Conservation (phyloP, 306 rosid genomes). For the Glycine soja region DNA sequence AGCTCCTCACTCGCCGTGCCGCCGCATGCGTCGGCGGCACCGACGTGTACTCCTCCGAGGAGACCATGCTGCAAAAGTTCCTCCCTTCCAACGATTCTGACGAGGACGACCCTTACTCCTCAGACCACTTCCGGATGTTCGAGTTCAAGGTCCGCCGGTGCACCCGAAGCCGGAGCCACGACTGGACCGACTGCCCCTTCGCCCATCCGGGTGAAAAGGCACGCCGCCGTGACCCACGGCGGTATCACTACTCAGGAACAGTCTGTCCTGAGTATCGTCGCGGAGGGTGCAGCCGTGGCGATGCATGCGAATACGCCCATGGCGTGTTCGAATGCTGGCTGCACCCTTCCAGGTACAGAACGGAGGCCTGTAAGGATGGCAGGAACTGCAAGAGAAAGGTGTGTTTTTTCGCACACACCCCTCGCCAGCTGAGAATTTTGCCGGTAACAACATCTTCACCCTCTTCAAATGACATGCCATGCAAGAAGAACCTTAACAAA, state of each 20-base stretch:
- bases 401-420: constrained; percentile 93
- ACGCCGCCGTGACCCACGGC: constrained; percentile 81
- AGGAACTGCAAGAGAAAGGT: constrained; percentile 83
- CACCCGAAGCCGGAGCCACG: constrained; percentile 93
- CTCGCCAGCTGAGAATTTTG: constrained; percentile 78
- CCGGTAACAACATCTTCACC: constrained; percentile 42
- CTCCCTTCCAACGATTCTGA: constrained; percentile 64
- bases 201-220: constrained; percentile 94
- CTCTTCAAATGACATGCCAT: constrained; percentile 48
- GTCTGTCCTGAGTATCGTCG: constrained; percentile 87
- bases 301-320: constrained; percentile 77
- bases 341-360: constrained; percentile 92
- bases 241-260: constrained; percentile 72
- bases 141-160: constrained; percentile 94
- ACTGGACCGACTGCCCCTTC: constrained; percentile 98
- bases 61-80: constrained; percentile 63
- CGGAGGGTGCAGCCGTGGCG: constrained; percentile 75
- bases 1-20: constrained; percentile 67
- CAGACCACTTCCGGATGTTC: constrained; percentile 92
- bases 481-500: constrained; percentile 50
- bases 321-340: constrained; percentile 97
- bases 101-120: constrained; percentile 78
- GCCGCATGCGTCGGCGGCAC: constrained; percentile 23
- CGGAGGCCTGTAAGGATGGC: constrained; percentile 95
- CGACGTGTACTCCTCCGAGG: constrained; percentile 60